Conservation (phyloP, 805 yeast species). For the Candida endomychidarum region DNA sequence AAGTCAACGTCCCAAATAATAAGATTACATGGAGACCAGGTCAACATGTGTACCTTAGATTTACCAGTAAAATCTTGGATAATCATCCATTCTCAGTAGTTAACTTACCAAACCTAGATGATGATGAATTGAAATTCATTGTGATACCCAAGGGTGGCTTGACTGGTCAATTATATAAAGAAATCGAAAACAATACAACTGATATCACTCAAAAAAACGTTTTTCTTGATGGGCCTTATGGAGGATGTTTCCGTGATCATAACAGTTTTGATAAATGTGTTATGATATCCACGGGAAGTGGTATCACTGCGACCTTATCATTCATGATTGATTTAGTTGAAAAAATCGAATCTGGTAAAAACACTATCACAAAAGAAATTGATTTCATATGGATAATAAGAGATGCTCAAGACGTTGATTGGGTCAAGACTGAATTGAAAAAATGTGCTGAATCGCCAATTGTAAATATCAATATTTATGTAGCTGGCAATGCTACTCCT, state of each 20-base stretch:
- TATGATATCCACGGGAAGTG: conserved; percentile 50
- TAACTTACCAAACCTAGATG: conserved; percentile 25
- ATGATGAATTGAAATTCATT: conserved; percentile 40
- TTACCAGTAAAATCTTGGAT: conserved; percentile 43
- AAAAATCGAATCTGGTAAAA: conserved; percentile 14
- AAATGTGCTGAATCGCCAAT: conserved; percentile 24
- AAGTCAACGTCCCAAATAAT: conserved; percentile 35
- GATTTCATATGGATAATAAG: conserved; percentile 48
- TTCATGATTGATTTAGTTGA: conserved; percentile 31
- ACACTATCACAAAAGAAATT: conserved; percentile 24
- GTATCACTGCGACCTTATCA: conserved; percentile 51
- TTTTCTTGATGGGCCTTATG: conserved; percentile 57
- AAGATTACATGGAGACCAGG: conserved; percentile 50
- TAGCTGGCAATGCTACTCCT: conserved; percentile 12
- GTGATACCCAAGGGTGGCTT: conserved; percentile 49
- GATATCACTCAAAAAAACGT: conserved; percentile 28
- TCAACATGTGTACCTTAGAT: conserved; percentile 53
- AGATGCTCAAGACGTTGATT: conserved; percentile 29
- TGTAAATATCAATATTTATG: conserved; percentile 26
- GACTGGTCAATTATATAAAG: conserved; percentile 35
- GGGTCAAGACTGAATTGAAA: conserved; percentile 41
- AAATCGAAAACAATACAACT: conserved; percentile 25
- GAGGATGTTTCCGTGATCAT: conserved; percentile 49
- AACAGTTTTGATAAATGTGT: conserved; percentile 44
- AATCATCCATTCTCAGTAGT: conserved; percentile 59